Evolutionary conservation across 768 basidiomycete genomes (phyloP).

Genomic region (Dentipellis fragilis): DNA sequence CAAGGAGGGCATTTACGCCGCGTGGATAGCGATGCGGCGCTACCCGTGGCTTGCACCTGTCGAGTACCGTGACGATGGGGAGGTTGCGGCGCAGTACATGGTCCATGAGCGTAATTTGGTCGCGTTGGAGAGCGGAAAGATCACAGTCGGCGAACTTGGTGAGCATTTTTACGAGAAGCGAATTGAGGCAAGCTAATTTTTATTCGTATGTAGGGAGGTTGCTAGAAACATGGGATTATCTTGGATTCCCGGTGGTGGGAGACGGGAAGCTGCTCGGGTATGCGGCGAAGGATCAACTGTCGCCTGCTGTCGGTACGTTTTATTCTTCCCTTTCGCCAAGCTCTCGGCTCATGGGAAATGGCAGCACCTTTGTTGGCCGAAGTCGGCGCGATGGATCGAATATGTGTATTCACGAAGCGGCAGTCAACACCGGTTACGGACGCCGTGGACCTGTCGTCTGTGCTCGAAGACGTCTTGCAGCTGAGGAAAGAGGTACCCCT

Average conservation of each 20-base stretch:
- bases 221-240: constrained; percentile 35
- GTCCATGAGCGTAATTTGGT: constrained; percentile 38
- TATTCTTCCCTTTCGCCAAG: neutral
- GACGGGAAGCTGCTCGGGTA: constrained; percentile 47
- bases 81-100: constrained; percentile 54
- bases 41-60: constrained; percentile 64
- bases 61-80: constrained; percentile 56
- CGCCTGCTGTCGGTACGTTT: constrained; percentile 23
- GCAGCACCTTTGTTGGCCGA: constrained; percentile 18
- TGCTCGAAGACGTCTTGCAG: constrained; percentile 41
- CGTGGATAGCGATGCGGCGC: constrained; percentile 61
- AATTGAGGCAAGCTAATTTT: neutral
- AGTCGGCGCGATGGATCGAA: constrained; percentile 9
- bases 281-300: constrained; percentile 46
- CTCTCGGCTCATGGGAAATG: neutral
- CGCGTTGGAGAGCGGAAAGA: constrained; percentile 27
- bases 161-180: neutral
- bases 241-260: constrained; percentile 58
- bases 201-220: constrained; percentile 24
- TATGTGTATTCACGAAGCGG: constrained; percentile 14
- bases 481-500: constrained; percentile 60
- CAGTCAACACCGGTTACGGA: constrained; percentile 3
- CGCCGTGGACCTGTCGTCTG: constrained; percentile 21
- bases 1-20: constrained; percentile 59
- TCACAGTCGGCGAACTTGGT: constrained; percentile 39